phyloP scores from a whole-genome alignment of 1,284 basidiomycete genomes.

The Boletus sp. region DNA sequence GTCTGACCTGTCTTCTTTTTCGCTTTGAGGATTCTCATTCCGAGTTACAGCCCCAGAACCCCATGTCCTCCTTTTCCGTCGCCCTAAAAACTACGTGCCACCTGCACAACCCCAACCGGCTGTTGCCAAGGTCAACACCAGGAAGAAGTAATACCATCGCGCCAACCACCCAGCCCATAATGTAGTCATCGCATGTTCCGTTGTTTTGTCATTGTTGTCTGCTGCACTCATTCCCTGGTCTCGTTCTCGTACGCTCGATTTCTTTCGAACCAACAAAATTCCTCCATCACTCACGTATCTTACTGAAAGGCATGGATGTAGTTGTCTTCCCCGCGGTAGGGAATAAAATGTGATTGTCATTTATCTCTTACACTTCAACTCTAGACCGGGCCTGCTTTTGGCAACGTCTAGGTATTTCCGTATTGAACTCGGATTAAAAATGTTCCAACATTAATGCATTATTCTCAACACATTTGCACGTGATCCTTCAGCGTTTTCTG shows the following conservation, averaged over 20 bases:
- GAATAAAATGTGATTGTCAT: constrained; percentile 10
- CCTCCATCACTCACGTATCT: constrained; percentile 8
- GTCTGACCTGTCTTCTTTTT: constrained; percentile 45
- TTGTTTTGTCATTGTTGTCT: constrained; percentile 19
- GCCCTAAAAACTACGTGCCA: constrained; percentile 60
- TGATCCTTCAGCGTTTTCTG: neutral
- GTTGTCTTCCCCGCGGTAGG: constrained; percentile 6
- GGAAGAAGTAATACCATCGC: constrained; percentile 32
- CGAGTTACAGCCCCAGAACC: constrained; percentile 72
- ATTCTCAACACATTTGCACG: neutral
- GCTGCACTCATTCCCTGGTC: constrained; percentile 22
- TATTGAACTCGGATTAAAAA: neutral
- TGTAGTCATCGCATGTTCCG: constrained; percentile 27
- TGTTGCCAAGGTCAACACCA: constrained; percentile 36
- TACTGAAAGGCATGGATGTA: constrained; percentile 9
- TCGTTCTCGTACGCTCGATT: constrained; percentile 11
- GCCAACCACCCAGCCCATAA: constrained; percentile 6
- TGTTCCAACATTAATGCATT: neutral
- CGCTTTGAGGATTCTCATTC: constrained; percentile 8
- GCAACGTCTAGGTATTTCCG: neutral
- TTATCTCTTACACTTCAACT: constrained; percentile 9
- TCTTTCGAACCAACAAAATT: constrained; percentile 7
- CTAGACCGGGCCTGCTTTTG: constrained; percentile 1
- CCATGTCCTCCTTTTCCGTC: constrained; percentile 79
- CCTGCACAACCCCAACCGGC: constrained; percentile 41